Percentiles rank a stretch among this genome's conserved stretches.
Evolutionary conservation across 2,329 filamentous ascomycete species (phyloP).

Genomic region (Lecanoromycetidae sp.): DNA sequence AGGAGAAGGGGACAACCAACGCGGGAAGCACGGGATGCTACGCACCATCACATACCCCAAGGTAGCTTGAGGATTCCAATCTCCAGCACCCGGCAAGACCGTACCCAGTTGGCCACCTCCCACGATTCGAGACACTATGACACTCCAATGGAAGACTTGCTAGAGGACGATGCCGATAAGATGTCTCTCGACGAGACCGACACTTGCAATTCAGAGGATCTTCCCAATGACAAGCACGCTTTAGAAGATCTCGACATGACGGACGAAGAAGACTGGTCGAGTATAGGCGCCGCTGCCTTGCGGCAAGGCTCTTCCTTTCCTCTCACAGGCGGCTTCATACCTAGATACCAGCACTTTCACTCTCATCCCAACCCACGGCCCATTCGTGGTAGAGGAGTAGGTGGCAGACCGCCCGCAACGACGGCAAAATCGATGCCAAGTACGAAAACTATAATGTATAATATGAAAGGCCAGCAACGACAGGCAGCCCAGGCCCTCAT

Average conservation of each 20-base stretch:
- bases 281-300: conserved; percentile 74
- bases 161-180: conserved; percentile 80
- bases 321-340: conserved; percentile 31
- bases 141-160: conserved; percentile 46
- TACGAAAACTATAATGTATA: conserved; percentile 14
- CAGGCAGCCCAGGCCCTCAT: conserved; percentile 8
- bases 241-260: conserved; percentile 77
- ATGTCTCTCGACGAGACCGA: conserved; percentile 75
- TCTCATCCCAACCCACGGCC: conserved; percentile 15
- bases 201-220: conserved; percentile 66
- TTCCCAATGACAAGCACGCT: conserved; percentile 47
- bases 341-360: conserved; percentile 17
- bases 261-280: conserved; percentile 92
- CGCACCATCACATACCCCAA: conserved; percentile 18
- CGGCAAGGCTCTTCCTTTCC: conserved; percentile 50
- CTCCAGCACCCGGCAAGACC: conserved; percentile 22
- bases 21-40: conserved; percentile 18
- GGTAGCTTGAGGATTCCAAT: conserved; percentile 37
- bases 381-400: conserved; percentile 17
- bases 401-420: background rate
- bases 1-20: conserved; percentile 54
- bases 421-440: conserved; percentile 30
- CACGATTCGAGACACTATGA: conserved; percentile 50
- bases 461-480: conserved; percentile 10
- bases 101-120: conserved; percentile 50